Conservation (phyloP, 2,329 filamentous ascomycete genomes). For the Chrysoporthe austroafricana region DNA sequence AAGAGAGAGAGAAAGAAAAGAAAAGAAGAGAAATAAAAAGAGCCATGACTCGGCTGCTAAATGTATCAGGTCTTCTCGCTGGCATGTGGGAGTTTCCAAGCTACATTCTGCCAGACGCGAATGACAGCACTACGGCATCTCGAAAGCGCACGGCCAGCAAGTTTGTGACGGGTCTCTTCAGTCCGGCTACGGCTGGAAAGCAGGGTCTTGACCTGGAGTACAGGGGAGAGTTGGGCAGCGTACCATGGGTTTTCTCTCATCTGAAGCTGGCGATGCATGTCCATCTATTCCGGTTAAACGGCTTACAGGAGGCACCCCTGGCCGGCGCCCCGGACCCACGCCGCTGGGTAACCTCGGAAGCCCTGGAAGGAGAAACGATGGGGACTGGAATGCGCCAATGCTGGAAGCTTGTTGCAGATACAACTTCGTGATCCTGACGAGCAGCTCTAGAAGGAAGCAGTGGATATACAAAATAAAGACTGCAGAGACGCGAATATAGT, state of each 20-base stretch:
- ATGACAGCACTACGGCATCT: slow-evolving; percentile 35
- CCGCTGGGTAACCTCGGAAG: slow-evolving; percentile 45
- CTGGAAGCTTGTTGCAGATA: slow-evolving; percentile 47
- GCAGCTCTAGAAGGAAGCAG: neutral
- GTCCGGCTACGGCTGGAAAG: slow-evolving; percentile 2
- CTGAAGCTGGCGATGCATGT: slow-evolving; percentile 62
- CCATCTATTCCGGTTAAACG: slow-evolving; percentile 49
- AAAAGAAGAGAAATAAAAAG: neutral
- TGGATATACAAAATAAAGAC: neutral
- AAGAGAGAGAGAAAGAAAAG: neutral
- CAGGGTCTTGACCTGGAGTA: slow-evolving; percentile 35
- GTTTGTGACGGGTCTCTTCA: slow-evolving; percentile 39
- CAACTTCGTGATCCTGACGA: neutral
- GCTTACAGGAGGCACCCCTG: neutral
- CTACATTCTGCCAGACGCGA: slow-evolving; percentile 38
- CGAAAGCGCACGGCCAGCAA: slow-evolving; percentile 43
- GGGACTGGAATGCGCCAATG: slow-evolving; percentile 63
- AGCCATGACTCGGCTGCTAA: neutral
- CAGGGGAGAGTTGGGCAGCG: slow-evolving; percentile 50
- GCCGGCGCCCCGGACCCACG: slow-evolving; percentile 18
- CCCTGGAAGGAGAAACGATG: slow-evolving; percentile 57
- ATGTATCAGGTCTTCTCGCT: slow-evolving; percentile 47
- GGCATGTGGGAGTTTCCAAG: slow-evolving; percentile 62
- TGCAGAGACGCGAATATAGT: neutral
- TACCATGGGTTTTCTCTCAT: slow-evolving; percentile 63